A percentile compares a stretch with the other conserved stretches of the same genome.
Conservation (phyloP, 192 early-diverging fungal species). For the Paraglomus brasilianum region DNA sequence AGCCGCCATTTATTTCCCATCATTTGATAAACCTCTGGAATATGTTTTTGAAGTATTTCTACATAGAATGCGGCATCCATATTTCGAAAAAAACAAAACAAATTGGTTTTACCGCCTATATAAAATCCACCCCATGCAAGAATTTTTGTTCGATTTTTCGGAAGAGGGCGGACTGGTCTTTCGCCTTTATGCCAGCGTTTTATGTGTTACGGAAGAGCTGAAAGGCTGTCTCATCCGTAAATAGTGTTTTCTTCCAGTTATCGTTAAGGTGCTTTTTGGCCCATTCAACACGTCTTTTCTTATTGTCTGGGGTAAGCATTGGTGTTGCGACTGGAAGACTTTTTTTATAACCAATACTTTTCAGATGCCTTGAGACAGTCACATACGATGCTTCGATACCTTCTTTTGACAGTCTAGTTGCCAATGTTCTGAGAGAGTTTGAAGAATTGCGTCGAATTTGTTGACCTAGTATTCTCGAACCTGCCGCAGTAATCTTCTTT, state of each 20-base stretch:
- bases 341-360: conserved; percentile 4
- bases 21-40: conserved; percentile 12
- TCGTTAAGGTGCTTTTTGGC: not conserved
- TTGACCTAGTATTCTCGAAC: too few species aligned
- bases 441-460: not conserved
- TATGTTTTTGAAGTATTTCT: not conserved
- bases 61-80: conserved; percentile 25
- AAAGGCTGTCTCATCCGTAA: conserved; percentile 7
- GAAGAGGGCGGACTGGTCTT: not conserved
- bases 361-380: not conserved
- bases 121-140: conserved; percentile 16
- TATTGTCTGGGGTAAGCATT: not conserved
- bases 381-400: not conserved
- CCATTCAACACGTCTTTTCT: not conserved
- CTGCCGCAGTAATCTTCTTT: too few species aligned
- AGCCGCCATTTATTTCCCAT: not conserved
- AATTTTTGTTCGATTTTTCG: conserved; percentile 8
- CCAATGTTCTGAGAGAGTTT: not conserved
- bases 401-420: not conserved
- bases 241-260: not conserved
- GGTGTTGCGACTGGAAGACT: not conserved
- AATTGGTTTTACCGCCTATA: conserved; percentile 2
- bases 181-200: not conserved
- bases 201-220: conserved; percentile 5
- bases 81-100: conserved; percentile 11